Percentiles rank a stretch among this genome's conserved stretches.
phyloP scores from a whole-genome alignment of 2,329 filamentous ascomycete genomes.

The Aspergillus costaricaensis region DNA sequence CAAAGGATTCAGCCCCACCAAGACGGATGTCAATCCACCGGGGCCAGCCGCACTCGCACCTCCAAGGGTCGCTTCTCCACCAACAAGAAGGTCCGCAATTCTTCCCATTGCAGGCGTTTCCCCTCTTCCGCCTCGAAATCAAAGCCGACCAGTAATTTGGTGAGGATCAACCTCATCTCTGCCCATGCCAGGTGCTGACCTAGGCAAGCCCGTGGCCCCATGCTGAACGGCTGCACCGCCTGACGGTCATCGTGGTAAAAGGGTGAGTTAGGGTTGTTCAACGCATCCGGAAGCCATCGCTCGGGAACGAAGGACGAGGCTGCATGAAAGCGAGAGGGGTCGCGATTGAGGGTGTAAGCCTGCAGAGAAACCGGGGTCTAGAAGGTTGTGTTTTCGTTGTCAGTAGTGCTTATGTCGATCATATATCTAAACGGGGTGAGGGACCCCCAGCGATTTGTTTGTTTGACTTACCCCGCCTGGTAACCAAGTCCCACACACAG shows the following conservation, averaged over 20 bases:
- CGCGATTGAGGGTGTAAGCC: constrained; percentile 8
- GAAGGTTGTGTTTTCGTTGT: background rate
- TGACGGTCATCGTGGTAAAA: constrained; percentile 7
- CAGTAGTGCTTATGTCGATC: background rate
- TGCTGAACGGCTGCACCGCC: constrained; percentile 60
- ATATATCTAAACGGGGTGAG: too few species aligned
- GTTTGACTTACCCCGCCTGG: constrained; percentile 1
- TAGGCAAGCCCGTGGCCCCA: constrained; percentile 71
- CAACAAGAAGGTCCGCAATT: constrained; percentile 8
- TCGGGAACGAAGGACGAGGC: constrained; percentile 2
- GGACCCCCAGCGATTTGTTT: too few species aligned
- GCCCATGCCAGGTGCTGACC: constrained; percentile 80
- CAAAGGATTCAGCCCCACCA: too few species aligned
- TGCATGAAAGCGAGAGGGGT: background rate
- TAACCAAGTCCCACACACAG: constrained; percentile 8
- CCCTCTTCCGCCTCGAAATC: constrained; percentile 2
- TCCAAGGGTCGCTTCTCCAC: constrained; percentile 9
- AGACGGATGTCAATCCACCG: too few species aligned
- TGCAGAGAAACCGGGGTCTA: constrained; percentile 8
- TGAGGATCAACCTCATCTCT: constrained; percentile 53
- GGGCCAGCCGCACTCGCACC: constrained; percentile 3
- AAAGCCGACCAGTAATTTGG: constrained; percentile 3
- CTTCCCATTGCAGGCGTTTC: constrained; percentile 5
- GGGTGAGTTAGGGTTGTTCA: background rate
- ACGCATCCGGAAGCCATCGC: constrained; percentile 6